Base-by-base conservation (phyloP, 2,329 filamentous ascomycete genomes). In the Rutstroemia sp. region DNA sequence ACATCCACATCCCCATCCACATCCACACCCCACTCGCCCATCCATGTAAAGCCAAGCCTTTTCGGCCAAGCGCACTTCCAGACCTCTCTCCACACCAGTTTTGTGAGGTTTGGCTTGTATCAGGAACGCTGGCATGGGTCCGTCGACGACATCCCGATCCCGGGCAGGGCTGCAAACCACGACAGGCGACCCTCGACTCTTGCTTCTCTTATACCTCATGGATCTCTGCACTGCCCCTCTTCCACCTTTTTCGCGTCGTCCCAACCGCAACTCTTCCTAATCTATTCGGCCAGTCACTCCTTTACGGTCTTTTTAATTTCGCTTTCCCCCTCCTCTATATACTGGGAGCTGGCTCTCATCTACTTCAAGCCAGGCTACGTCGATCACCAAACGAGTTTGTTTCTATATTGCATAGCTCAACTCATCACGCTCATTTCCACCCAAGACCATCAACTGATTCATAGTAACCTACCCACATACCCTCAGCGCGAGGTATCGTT, bases 311-410 rank as follows among this genome's bases (percentile, higher is more conserved):
- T 69, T 72, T 69, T 71, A 72, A 73, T 72, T 71, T 70, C 71
- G 68, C 69, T 69, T 73, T 70, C 69, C 63, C 67, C 70, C 69
- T 71, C 70, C 69, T 72, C 71, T 75, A 75, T 75, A 75, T 68
- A 71, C 75, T 75, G 75, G 73, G 77, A 80, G 77, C 78, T 78
- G 78, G 78, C 73, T 79, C 77, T 80, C 75, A 77, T 72, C 71
- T 71, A 71, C 71, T 69, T 69, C 68, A 71, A 73, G 71, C 66
- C 66, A 63, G 66, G 63, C 64, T 61, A 61, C 66, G 66, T 61
- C 60, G 63, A 69, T 67, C 66, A 58, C 58, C 66, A 70, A 75
- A 74, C 73, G 72, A 74, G 74, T 62, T 72, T 72, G 71, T 69
- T 70, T 69, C 71, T 69, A 68, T 67, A 64, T 65, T 56, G 65